Base-by-base conservation (phyloP, 2,329 filamentous ascomycete species). In the Leptographium lundbergii region DNA sequence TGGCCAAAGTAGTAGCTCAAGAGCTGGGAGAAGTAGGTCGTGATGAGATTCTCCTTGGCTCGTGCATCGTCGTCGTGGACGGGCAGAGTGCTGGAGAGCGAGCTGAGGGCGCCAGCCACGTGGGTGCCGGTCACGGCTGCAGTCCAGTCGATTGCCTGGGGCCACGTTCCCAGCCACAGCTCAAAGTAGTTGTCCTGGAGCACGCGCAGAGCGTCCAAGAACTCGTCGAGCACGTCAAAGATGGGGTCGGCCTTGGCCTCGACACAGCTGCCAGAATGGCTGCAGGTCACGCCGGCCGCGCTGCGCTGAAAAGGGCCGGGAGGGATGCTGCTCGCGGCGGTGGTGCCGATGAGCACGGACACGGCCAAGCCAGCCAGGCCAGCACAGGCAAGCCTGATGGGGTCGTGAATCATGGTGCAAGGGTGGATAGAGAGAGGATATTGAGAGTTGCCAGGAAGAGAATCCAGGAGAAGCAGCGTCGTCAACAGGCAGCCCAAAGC, bases 131-230 rank as follows among this genome's bases (percentile, higher is more conserved):
- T 76, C 10, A 96, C 89, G 4, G 92, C 91, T 22, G 85, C 86
- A 0, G 92, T 97, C 92, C 92, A 97, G 74, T 96, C 92, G 66
- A 95, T 96, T 36, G 88, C 81, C 1, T 79, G 78, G 0, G 91
- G 89, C 89, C 91, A 97, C 29, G 84, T 90, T 13, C 88, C 91
- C 42, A 87, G 75, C 78, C 88, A 88, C 5, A 86, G 73, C 54
- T 84, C 79, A 69, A 94, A 96, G 72, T 90, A 96, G 29, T 79
- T 75, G 57, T 81, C 77, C 69, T 96, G 91, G 78, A 96, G 83
- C 6, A 86, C 82, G 54, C 83, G 77, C 62, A 96, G 77, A 6
- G 89, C 87, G 55, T 79, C 71, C 54, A 88, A 73, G 24, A 85
- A 75, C 61, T 81, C 71, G 36, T 75, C 71, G 1, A 82, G 50